These are phyloP conservation scores for Nidularia pulvinata DNA, from an alignment of 768 basidiomycete genomes.

Conservation along the genomic window DNA sequence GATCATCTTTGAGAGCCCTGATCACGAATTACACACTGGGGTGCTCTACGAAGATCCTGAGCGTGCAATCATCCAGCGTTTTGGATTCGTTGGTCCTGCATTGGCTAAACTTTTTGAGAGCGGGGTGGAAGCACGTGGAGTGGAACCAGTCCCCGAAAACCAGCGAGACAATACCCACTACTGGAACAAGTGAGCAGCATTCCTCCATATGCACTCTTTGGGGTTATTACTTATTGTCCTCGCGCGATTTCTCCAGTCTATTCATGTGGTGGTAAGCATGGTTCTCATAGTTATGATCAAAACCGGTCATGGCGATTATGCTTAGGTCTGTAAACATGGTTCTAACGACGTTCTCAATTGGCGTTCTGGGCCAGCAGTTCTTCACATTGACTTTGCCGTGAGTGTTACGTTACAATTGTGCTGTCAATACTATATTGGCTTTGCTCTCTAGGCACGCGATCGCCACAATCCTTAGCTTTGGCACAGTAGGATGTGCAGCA, in stretches of 20 bases:
- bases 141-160: not conserved
- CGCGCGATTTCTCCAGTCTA: not conserved
- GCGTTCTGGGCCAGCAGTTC: not conserved
- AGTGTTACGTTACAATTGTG: not conserved
- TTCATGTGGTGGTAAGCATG: not conserved
- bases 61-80: not conserved
- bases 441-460: not conserved
- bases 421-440: not conserved
- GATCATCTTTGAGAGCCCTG: not conserved
- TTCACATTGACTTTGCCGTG: not conserved
- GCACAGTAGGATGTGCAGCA: not conserved
- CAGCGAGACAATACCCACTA: not conserved
- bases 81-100: not conserved
- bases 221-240: not conserved
- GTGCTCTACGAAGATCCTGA: not conserved
- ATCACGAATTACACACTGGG: not conserved
- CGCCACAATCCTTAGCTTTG: not conserved
- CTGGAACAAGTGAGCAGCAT: not conserved
- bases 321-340: not conserved
- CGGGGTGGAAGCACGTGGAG: not conserved
- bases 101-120: not conserved
- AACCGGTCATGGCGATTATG: not conserved
- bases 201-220: not conserved
- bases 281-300: not conserved
- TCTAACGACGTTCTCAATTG: not conserved